phyloP scores from a whole-genome alignment of 2,329 filamentous ascomycete species.

The Coniochaeta ligniaria region DNA sequence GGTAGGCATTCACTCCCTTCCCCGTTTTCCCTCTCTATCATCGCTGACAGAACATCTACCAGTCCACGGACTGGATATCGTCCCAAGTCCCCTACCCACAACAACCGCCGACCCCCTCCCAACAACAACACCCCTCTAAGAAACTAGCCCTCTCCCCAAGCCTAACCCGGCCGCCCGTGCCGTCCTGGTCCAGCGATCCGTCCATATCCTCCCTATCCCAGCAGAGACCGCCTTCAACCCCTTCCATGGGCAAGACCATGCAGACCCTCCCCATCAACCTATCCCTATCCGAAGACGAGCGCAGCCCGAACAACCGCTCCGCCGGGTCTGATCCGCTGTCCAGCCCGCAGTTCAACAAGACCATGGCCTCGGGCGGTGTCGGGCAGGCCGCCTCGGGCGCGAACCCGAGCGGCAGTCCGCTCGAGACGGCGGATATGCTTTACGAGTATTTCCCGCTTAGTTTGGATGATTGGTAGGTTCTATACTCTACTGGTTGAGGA shows the following conservation, averaged over 20 bases:
- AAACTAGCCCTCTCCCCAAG: constrained; percentile 45
- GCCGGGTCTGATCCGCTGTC: constrained; percentile 30
- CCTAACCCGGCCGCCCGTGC: constrained; percentile 44
- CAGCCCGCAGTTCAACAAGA: constrained; percentile 41
- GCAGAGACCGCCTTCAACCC: constrained; percentile 15
- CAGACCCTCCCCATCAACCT: constrained; percentile 34
- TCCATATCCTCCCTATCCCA: constrained; percentile 5
- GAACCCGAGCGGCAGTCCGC: constrained; percentile 49
- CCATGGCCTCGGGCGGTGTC: constrained; percentile 7
- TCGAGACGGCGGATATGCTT: constrained; percentile 73
- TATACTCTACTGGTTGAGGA: no score
- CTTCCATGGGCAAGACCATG: constrained; percentile 2
- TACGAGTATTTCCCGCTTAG: constrained; percentile 95
- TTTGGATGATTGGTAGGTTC: constrained; percentile 70
- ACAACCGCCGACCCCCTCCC: neutral
- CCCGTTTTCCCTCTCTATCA: neutral
- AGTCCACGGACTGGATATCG: constrained; percentile 38
- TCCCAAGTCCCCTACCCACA: constrained; percentile 24
- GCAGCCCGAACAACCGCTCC: constrained; percentile 43
- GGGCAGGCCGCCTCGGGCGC: constrained; percentile 37
- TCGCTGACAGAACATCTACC: constrained; percentile 13
- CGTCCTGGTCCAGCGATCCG: constrained; percentile 32
- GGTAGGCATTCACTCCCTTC: constrained; percentile 15
- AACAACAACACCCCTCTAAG: constrained; percentile 42
- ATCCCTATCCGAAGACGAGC: constrained; percentile 54